Conservation (phyloP, 805 yeast genomes). For the Clavispora fructus region DNA sequence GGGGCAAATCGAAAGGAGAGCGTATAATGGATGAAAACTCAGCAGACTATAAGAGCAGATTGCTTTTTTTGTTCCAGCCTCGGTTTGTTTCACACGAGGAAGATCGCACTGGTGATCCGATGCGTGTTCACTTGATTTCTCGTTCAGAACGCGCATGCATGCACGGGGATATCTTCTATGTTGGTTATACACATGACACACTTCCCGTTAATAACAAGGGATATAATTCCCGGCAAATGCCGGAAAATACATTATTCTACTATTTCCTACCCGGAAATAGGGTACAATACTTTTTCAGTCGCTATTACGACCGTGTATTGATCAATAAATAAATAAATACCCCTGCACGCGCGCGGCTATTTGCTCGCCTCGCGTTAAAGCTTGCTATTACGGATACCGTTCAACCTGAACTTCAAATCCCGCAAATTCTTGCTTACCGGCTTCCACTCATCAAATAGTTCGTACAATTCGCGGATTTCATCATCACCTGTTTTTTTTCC, state of each 20-base stretch:
- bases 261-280: no score
- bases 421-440: slow-evolving; percentile 80
- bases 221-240: no score
- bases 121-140: not conserved
- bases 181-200: not conserved
- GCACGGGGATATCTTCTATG: not conserved
- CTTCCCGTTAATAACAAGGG: not conserved
- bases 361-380: slow-evolving; percentile 14
- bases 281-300: no score
- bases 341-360: not conserved
- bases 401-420: slow-evolving; percentile 76
- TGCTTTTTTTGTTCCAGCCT: not conserved
- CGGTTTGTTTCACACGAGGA: not conserved
- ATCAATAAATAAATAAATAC: not conserved
- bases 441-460: slow-evolving; percentile 78
- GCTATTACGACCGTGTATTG: no score
- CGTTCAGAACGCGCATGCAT: not conserved
- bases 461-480: slow-evolving; percentile 57
- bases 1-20: no score
- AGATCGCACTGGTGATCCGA: not conserved
- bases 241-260: no score
- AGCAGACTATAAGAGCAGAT: not conserved
- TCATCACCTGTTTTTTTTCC: slow-evolving; percentile 29
- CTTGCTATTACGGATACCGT: slow-evolving; percentile 44
- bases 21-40: no score